Base-by-base conservation (phyloP, 2,329 filamentous ascomycete genomes). In the Fonsecaea pedrosoi region DNA sequence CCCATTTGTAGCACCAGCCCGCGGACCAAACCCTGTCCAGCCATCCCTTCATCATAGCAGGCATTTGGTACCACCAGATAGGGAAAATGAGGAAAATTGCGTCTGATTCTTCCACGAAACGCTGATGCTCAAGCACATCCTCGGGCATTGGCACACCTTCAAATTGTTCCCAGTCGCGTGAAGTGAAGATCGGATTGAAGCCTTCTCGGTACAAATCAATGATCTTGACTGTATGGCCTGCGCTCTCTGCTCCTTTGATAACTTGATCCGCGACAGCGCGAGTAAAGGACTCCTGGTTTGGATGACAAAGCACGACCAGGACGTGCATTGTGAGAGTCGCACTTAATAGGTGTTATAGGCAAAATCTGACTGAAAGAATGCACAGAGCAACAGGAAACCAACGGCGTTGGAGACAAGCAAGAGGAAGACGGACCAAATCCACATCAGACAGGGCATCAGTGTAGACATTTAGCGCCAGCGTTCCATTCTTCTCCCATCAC, bases 51-150 rank as follows among this genome's bases (percentile, higher is more conserved):
- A 64, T 45, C 55, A 64, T 60, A 10, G 62, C 62, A 7, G 62
- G 62, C 45, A 64, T 40, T n/a, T 45, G 35, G 35, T 64, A 64
- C 62, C 62, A 64, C 62, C 62, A 64, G 4, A 64, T 56, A 10
- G 62, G 62, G 40, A 64, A 64, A 13, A 64, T 32, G 30, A 64
- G 42, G 35, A 64, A 64, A 35, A 64, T 53, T 4, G 55, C 62
- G 40, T 64, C 62, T 18, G 62, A 56, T 37, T 64, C 55, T 54
- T 64, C 62, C 35, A 64, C 55, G 10, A 64, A 45, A 8, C 35
- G 40, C 50, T 64, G 62, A 12, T 64, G 62, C 56, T 59, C 54
- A 38, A 64, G 55, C 35, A 64, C 62, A 54, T 64, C 62, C 15
- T 64, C 54, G 7, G 62, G 32, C 62, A 64, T 64, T 5, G 54